phyloP scores from a whole-genome alignment of 1,284 basidiomycete species.

The Puccinia hordei region DNA sequence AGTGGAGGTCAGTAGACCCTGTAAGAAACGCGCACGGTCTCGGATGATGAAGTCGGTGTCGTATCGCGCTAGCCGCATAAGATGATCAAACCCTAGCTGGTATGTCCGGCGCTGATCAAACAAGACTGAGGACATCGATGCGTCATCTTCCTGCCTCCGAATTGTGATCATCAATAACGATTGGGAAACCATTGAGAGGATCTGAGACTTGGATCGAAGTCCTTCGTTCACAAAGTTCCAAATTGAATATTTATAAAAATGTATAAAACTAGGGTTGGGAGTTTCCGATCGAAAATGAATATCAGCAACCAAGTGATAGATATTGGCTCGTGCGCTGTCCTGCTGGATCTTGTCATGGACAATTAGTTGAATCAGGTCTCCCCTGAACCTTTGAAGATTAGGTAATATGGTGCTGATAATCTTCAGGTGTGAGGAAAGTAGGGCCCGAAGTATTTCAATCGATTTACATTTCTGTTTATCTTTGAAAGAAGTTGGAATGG shows the following conservation, averaged over 20 bases:
- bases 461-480: slow-evolving; percentile 62
- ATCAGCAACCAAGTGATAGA: slow-evolving; percentile 36
- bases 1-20: slow-evolving; percentile 62
- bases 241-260: slow-evolving; percentile 46
- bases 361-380: slow-evolving; percentile 35
- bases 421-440: slow-evolving; percentile 32
- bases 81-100: slow-evolving; percentile 48
- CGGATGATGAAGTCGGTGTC: slow-evolving; percentile 83
- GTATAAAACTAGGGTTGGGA: slow-evolving; percentile 16
- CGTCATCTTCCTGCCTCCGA: slow-evolving; percentile 61
- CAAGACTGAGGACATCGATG: slow-evolving; percentile 57
- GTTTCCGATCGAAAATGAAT: slow-evolving; percentile 3
- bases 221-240: slow-evolving; percentile 45
- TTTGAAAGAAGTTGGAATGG: slow-evolving; percentile 64
- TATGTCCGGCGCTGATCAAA: slow-evolving; percentile 39
- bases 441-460: slow-evolving; percentile 37
- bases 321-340: slow-evolving; percentile 31
- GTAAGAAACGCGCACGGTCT: slow-evolving; percentile 78
- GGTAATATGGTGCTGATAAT: slow-evolving; percentile 14
- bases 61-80: slow-evolving; percentile 71
- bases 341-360: slow-evolving; percentile 28
- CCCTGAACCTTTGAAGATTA: slow-evolving; percentile 14
- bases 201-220: slow-evolving; percentile 28
- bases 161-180: slow-evolving; percentile 68
- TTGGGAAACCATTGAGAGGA: slow-evolving; percentile 26